phyloP scores from a whole-genome alignment of 345 rosid species.

The Xanthoceras sorbifolium region DNA sequence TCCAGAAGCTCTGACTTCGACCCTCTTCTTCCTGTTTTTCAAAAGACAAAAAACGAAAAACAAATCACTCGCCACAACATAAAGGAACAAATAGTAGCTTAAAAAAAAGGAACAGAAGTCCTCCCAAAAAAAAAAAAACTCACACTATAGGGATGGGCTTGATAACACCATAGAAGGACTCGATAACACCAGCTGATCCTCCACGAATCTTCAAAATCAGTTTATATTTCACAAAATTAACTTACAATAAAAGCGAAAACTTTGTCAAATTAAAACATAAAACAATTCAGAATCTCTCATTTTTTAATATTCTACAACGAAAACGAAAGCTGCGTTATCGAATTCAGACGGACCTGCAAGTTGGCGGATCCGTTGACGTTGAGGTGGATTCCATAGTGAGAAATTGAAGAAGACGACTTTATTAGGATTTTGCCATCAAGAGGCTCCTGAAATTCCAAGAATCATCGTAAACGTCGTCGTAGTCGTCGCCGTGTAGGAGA shows the following conservation, averaged over 20 bases:
- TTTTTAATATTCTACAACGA: neutral
- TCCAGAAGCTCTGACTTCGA: constrained; percentile 65
- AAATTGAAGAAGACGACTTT: constrained; percentile 64
- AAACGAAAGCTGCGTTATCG: no score
- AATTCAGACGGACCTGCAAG: constrained; percentile 54
- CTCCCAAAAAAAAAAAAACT: constrained; percentile 9
- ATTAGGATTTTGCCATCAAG: constrained; percentile 72
- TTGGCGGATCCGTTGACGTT: constrained; percentile 66
- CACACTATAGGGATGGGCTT: constrained; percentile 76
- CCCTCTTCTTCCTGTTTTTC: constrained; percentile 55
- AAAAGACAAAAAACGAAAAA: neutral
- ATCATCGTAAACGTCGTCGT: neutral
- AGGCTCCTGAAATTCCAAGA: constrained; percentile 49
- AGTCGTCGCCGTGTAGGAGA: no score
- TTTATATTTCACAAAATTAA: neutral
- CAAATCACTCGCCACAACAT: neutral
- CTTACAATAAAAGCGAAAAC: neutral
- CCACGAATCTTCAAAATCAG: constrained; percentile 63
- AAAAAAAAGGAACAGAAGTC: neutral
- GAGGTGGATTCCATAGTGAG: constrained; percentile 76
- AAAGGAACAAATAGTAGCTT: neutral
- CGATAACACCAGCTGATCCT: constrained; percentile 88
- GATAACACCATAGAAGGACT: constrained; percentile 75
- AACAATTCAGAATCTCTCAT: neutral
- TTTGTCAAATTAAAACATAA: neutral